Base-by-base conservation (phyloP, 176 grass and related monocot genomes). In the Puccinellia tenuiflora region DNA sequence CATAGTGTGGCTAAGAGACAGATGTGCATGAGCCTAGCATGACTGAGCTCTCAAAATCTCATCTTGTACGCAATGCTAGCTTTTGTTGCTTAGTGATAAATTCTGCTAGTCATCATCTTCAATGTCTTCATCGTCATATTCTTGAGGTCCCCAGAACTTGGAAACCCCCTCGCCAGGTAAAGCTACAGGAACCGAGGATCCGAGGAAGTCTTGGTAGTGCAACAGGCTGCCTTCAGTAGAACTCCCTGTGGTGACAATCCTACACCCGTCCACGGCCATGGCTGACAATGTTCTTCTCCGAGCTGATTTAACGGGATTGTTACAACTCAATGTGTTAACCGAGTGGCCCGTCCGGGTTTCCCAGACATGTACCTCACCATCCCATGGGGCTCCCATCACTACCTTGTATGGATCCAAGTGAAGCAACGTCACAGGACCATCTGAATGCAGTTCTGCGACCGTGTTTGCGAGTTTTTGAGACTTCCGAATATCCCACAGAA, bases 391-490 rank as follows among this genome's bases (percentile, higher is more conserved):
- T 65, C 86, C 96, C 0, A 91, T 90, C 68, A 98, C 88, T 28
- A 98, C 67, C 79, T 98, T 98, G 83, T 93, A 95, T 21, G 39
- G 84, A 83, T 98, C 96, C 92, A 95, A 84, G 72, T 98, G 96
- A 56, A 98, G 81, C 54, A 90, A 81, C 25, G 73, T 83, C 53
- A 98, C 92, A 62, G 47, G 80, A 57, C 87, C 85, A 61, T 93
- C 66, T 35, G 91, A 88, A 68, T 95, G 92, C 86, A 98, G 56
- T 73, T 98, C 88, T 2, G 79, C 75, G 10, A 95, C 79, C 9
- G 68, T 79, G 13, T 85, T 87, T 24, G 77, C 48, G 21, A 73
- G 81, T 45, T 90, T 79, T 77, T 90, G 88, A 30, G 66, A 86
- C 88, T 93, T 95, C 22, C 92, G 87, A 63, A 95, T 95, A 80